Evolutionary conservation across 1,139 yeast genomes (phyloP).

Genomic region (Spencermartinsiella ligniputridi): DNA sequence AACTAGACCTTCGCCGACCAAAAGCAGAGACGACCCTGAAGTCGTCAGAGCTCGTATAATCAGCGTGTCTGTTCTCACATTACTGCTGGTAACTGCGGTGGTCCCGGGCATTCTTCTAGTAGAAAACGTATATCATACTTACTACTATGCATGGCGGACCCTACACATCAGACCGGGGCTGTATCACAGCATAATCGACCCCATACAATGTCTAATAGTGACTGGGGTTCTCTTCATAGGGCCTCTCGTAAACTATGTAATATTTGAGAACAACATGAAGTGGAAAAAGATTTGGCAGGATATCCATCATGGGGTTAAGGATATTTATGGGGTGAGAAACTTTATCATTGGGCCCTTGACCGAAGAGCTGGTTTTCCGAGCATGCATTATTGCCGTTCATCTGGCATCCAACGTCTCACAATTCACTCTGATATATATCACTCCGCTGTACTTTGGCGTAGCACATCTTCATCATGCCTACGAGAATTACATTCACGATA

Average conservation of each 20-base stretch:
- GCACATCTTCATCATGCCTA: constrained; percentile 88
- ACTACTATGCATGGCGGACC: constrained; percentile 19
- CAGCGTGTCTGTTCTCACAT: constrained; percentile 34
- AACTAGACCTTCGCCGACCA: constrained; percentile 29
- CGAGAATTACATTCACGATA: constrained; percentile 39
- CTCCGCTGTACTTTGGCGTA: constrained; percentile 79
- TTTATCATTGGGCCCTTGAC: constrained; percentile 77
- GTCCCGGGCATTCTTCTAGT: constrained; percentile 19
- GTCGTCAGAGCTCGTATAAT: constrained; percentile 40
- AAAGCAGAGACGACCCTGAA: constrained; percentile 29
- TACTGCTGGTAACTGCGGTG: constrained; percentile 31
- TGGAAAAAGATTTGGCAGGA: constrained; percentile 16
- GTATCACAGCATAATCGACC: constrained; percentile 19
- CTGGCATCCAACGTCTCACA: constrained; percentile 28
- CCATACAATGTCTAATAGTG: constrained; percentile 27
- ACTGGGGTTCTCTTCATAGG: constrained; percentile 47
- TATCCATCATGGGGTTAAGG: constrained; percentile 23
- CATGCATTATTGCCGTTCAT: constrained; percentile 48
- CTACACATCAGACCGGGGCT: constrained; percentile 25
- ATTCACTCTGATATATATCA: constrained; percentile 32
- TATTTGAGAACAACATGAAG: constrained; percentile 25
- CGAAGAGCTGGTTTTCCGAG: constrained; percentile 80
- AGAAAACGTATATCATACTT: constrained; percentile 17
- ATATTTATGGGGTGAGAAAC: constrained; percentile 57
- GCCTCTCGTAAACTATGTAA: constrained; percentile 47